Evolutionary conservation across 2,329 filamentous ascomycete species (phyloP), one percentile per base, ranked within the genome.

Genomic region (Paecilomyces formosus): DNA sequence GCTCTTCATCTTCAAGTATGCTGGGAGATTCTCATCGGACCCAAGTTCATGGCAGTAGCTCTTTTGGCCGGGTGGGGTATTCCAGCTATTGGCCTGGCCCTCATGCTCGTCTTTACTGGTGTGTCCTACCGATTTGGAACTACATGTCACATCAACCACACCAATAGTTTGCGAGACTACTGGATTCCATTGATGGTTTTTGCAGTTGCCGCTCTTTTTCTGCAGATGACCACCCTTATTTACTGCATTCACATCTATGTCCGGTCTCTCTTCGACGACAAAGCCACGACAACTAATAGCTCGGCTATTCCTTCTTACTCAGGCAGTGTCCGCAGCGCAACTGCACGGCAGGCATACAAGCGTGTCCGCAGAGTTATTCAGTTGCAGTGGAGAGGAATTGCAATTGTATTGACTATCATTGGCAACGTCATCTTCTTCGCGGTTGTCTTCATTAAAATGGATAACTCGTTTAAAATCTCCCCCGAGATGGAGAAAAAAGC

Each of bases 191-290:
- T 97, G 28, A 80, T 96, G 64, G 84, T 87, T 3, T 88, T 97
- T 67, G 84, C 90, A 33, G 88, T 85, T 24, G 76, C 88, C 49
- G 89, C 92, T 0, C 83, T 91, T 65, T 79, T 97, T 58, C 81
- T 92, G 33, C 94, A 97, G 68, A 84, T 97, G 63, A 81, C 85
- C 51, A 97, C 94, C 5, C 93, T 92, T 75, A 80, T 81, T 13
- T 97, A 99, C 78, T 97, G 94, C 73, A 88, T 96, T 76, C 92
- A 96, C 70, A 90, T 99, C 54, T 99, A 97, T 72, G 81, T 99
- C 57, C 88, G 87, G 58, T 92, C 92, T 26, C 80, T 96, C 57
- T 83, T 85, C 61, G 90, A 96, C 71, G 85, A 85, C 65, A 83
- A 85, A 57, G 79, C 83, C 35, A 86, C 87, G 3, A 91, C 88